Evolutionary conservation across 768 basidiomycete genomes (phyloP), one percentile per base, ranked within the genome.

Genomic region (Boletus patriciae): DNA sequence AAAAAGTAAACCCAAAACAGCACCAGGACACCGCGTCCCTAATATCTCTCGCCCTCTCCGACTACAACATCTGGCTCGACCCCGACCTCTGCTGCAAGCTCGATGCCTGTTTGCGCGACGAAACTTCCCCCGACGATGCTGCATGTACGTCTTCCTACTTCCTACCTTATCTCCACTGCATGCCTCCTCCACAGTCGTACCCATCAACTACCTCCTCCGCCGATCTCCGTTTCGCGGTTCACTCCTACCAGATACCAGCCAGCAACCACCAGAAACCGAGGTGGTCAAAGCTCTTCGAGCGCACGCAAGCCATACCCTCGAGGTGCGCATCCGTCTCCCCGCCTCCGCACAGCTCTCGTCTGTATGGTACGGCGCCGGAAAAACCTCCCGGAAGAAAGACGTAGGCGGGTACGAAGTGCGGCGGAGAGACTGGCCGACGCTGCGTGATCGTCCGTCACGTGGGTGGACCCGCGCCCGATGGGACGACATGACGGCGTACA

Each of bases 61-160:
- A 90, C 64, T 82, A 90, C 69, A 76, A 79, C 9, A 66, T 91
- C 10, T 92, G 88, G 89, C 65, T 70, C 4, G 81, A 89, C 62
- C 70, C 79, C 0, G 83, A 84, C 49, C 65, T 89, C 11, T 73
- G 82, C 25, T 70, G 77, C 50, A 77, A 73, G 31, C 70, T 86
- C 15, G 82, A 83, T 37, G 57, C 66, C 27, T 55, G 62, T 67
- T 34, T 65, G 58, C 55, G 11, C 11, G 50, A 57, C 19, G 64
- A 54, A 29, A 3, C 25, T 4, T 25, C 25, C 0, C 37, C 56
- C 6, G 56, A 60, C 21, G 66, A 72, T 9, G 73, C 79, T 40
- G 78, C 79, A 58, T 88, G 86, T 86, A 73, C 55, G 82, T 78
- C 37, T 31, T 34, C 18, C 36, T 12, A 12, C 12, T 4, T 34